phyloP scores from a whole-genome alignment of 257 asterid genomes.

The Craterostigma plantagineum region DNA sequence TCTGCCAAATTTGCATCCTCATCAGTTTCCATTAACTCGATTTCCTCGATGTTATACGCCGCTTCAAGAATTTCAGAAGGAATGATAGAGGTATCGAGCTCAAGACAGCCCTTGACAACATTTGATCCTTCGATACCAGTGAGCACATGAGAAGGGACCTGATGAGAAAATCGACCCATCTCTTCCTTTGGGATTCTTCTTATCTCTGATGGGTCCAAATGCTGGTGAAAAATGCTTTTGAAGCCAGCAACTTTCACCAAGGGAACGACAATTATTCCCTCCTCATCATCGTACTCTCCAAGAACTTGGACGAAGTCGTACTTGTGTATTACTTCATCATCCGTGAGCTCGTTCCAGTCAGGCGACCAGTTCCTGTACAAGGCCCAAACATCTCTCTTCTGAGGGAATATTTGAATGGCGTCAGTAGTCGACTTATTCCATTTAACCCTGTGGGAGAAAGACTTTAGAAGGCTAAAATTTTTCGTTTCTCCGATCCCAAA shows the following conservation, averaged over 20 bases:
- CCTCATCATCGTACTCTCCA: constrained; percentile 46
- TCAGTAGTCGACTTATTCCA: constrained; percentile 21
- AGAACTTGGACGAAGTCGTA: constrained; percentile 52
- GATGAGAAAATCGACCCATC: constrained; percentile 57
- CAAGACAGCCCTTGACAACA: constrained; percentile 29
- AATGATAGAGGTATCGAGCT: constrained; percentile 55
- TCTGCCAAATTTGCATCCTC: neutral
- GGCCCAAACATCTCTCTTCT: constrained; percentile 62
- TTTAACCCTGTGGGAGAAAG: constrained; percentile 46
- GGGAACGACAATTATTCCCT: constrained; percentile 39
- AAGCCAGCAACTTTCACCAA: constrained; percentile 49
- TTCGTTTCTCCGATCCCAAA: constrained; percentile 26
- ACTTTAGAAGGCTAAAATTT: constrained; percentile 19
- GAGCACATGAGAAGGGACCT: constrained; percentile 38
- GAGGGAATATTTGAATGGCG: constrained; percentile 34
- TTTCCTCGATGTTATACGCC: constrained; percentile 15
- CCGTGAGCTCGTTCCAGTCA: constrained; percentile 63
- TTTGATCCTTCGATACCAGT: constrained; percentile 28
- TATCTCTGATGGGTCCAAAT: constrained; percentile 28
- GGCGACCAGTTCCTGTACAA: constrained; percentile 56
- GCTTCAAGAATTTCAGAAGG: constrained; percentile 42
- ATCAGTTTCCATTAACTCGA: constrained; percentile 19
- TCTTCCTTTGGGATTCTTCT: constrained; percentile 42
- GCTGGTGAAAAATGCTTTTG: constrained; percentile 45
- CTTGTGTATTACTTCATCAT: constrained; percentile 24